Percentiles rank a stretch among this genome's conserved stretches.
Evolutionary conservation across 768 basidiomycete genomes (phyloP).

Genomic region (Cyclocybe cylindracea): DNA sequence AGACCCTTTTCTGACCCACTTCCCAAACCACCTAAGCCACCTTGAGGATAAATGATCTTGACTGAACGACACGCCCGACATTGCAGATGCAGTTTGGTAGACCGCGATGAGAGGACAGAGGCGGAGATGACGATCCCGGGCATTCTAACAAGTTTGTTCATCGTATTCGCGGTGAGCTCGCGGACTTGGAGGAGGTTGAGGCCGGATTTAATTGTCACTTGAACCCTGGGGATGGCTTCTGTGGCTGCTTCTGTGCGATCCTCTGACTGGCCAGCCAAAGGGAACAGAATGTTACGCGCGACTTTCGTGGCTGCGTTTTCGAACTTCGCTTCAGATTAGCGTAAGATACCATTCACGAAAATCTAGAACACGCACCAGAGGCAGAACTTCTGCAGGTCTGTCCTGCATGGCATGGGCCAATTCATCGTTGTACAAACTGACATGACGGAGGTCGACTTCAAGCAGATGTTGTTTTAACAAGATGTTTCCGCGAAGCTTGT

Average conservation of each 20-base stretch:
- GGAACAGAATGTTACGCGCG: conserved; percentile 82
- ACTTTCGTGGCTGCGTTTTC: conserved; percentile 89
- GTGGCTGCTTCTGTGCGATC: conserved; percentile 40
- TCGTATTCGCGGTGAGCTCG: conserved; percentile 89
- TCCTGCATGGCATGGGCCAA: conserved; percentile 91
- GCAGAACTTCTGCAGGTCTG: conserved; percentile 84
- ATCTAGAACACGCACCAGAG: conserved; percentile 58
- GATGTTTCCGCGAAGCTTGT: conserved; percentile 87
- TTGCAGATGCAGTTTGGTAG: conserved; percentile 89
- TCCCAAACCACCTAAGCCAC: conserved; percentile 85
- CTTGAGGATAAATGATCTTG: conserved; percentile 75
- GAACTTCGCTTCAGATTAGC: conserved; percentile 54
- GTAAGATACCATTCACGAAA: neutral
- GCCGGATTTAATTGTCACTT: conserved; percentile 86
- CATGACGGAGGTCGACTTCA: conserved; percentile 80
- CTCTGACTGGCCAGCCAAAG: conserved; percentile 58
- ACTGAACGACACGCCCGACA: conserved; percentile 88
- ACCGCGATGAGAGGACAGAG: conserved; percentile 89
- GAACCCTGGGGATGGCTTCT: conserved; percentile 63
- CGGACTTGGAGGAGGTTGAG: conserved; percentile 94
- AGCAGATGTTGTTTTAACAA: conserved; percentile 86
- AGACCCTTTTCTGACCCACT: conserved; percentile 83
- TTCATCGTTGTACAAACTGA: conserved; percentile 89
- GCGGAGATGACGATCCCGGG: conserved; percentile 99
- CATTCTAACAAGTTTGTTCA: conserved; percentile 94